Evolutionary conservation across 2,329 filamentous ascomycete species (phyloP).

Genomic region (Apiospora saccharicola): DNA sequence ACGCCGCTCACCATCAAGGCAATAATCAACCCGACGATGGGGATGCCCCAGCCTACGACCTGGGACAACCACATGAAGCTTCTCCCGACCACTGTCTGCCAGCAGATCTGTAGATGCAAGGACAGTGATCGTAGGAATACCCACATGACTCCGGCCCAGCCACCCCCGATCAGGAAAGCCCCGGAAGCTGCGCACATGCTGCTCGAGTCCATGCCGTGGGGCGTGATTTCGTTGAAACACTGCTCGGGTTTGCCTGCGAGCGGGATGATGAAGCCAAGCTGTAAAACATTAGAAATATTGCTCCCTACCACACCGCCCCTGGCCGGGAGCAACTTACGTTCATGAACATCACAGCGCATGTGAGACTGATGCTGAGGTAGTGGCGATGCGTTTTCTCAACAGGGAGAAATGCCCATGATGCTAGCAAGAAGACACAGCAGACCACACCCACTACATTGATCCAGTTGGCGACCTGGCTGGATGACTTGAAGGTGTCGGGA

Average conservation of each 20-base stretch:
- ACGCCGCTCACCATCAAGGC: constrained; percentile 88
- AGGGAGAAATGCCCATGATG: constrained; percentile 82
- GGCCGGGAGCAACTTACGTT: constrained; percentile 65
- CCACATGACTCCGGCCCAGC: constrained; percentile 87
- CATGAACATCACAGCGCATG: constrained; percentile 78
- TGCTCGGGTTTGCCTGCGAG: constrained; percentile 79
- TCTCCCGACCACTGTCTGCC: constrained; percentile 88
- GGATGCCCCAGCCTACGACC: constrained; percentile 83
- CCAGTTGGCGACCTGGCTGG: constrained; percentile 79
- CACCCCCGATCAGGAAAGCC: constrained; percentile 83
- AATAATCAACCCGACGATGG: constrained; percentile 75
- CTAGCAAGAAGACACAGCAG: constrained; percentile 76
- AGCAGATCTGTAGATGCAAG: constrained; percentile 96
- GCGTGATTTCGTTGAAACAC: constrained; percentile 90
- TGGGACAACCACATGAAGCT: constrained; percentile 90
- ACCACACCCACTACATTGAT: constrained; percentile 78
- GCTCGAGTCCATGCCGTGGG: constrained; percentile 87
- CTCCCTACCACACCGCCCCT: constrained; percentile 1
- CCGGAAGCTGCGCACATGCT: constrained; percentile 88
- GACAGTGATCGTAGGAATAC: constrained; percentile 89
- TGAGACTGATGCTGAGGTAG: constrained; percentile 89
- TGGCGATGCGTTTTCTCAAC: constrained; percentile 90
- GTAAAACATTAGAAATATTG: constrained; percentile 26
- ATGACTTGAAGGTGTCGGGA: constrained; percentile 62
- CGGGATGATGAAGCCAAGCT: constrained; percentile 92